Conservation (phyloP, 2,329 filamentous ascomycete species). For the Acrodontium crateriforme region DNA sequence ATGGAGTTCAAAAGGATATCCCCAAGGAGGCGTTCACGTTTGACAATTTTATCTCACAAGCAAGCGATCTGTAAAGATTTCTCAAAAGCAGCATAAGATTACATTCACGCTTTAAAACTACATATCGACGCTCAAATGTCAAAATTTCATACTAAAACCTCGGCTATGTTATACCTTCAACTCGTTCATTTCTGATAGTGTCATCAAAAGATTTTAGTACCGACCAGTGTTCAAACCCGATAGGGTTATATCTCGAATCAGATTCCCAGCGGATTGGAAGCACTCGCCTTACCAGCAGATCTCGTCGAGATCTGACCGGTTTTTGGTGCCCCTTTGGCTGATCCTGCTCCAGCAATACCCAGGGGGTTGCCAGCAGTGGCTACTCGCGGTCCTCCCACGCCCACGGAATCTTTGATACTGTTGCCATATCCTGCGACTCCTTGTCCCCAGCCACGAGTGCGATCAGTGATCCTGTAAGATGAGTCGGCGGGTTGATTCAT, state of each 20-base stretch:
- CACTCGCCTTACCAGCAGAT: slow-evolving; percentile 21
- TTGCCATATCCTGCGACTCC: slow-evolving; percentile 36
- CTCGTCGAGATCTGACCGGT: slow-evolving; percentile 9
- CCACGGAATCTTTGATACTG: slow-evolving; percentile 34
- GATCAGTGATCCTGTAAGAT: slow-evolving; percentile 27
- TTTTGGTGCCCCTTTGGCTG: slow-evolving; percentile 14
- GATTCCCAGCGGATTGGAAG: slow-evolving; percentile 30
- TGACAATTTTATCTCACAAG: no score
- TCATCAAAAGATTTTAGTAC: no score
- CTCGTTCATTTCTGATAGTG: no score
- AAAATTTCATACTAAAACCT: no score
- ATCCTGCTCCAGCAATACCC: slow-evolving; percentile 25
- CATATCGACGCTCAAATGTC: no score
- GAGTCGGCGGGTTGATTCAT: slow-evolving; percentile 1
- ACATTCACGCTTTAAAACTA: no score
- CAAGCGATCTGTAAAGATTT: no score
- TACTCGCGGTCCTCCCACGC: slow-evolving; percentile 29
- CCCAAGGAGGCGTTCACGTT: no score
- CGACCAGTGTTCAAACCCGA: no score
- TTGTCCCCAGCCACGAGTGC: slow-evolving; percentile 34
- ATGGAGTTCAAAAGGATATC: no score
- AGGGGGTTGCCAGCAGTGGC: slow-evolving; percentile 34
- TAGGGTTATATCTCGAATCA: slow-evolving; percentile 8
- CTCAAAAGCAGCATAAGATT: no score
- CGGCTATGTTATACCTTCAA: no score